Evolutionary conservation across 257 asterid species (phyloP), one percentile per base, ranked within the genome.

Genomic region (Solanum bulbocastanum): DNA sequence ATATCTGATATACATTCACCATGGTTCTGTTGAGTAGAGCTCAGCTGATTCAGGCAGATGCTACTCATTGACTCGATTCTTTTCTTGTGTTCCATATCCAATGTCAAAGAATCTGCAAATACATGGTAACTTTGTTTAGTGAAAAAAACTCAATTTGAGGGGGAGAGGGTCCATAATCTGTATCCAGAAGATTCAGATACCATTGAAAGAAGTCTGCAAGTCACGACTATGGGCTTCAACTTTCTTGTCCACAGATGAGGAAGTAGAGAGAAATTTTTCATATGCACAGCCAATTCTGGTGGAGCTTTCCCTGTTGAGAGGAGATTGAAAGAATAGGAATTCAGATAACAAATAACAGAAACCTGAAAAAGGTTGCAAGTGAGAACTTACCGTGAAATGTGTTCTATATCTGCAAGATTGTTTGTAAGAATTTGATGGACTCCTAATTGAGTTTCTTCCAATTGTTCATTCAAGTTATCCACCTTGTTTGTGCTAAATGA

Each of bases 81-180:
- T 89, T 92, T 89, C 82, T 88, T 91, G 78, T 90, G 89, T 75
- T 87, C 92, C 79, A 91, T 75, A 92, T 94, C 98, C 86, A 91
- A 71, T 84, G 20, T 56, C 83, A 94, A 87, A 74, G 98, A 92
- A 89, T 94, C 98, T 94, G 94, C 90, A 91, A 79, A 84, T 58
- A 44, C 37, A 66, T 60, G n/a, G 22, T 46, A 25, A 44, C 36
- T 7, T 88, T 83, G 37, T 69, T 40, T 23, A 69, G 69, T 83
- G 75, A 84, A 15, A 42, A 65, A 65, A 65, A 16, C 35, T 27
- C 46, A 83, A n/a, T 12, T 76, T 88, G 60, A 42, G 36, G 40
- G 69, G 16, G 69, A 56, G 40, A 27, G 23, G 12, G 78, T 84
- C 44, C 27, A 32, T 30, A 5, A 83, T 56, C 18, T 33, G 39